Evolutionary conservation across 2,329 filamentous ascomycete species (phyloP).

Genomic region (Fusarium keratoplasticum): DNA sequence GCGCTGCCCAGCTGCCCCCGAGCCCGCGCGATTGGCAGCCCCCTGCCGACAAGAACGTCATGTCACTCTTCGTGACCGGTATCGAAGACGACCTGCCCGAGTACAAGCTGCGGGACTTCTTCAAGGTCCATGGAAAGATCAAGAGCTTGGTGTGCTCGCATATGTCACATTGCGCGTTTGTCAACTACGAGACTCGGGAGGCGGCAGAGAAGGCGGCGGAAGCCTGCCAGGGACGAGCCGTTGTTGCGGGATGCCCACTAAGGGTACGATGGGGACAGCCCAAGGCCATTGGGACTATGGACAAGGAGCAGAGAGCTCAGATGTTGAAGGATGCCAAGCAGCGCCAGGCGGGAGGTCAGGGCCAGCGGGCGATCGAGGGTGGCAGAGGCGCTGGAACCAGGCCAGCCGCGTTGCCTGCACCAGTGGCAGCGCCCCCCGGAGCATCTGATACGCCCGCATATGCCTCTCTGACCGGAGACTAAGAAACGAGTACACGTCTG

Average conservation of each 20-base stretch:
- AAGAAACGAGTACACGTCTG: slow-evolving; percentile 49
- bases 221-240: slow-evolving; percentile 85
- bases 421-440: slow-evolving; percentile 83
- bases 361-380: slow-evolving; percentile 47
- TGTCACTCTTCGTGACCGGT: slow-evolving; percentile 93
- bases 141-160: slow-evolving; percentile 96
- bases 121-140: slow-evolving; percentile 88
- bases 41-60: slow-evolving; percentile 85
- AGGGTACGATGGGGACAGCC: slow-evolving; percentile 93
- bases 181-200: slow-evolving; percentile 90
- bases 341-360: slow-evolving; percentile 47
- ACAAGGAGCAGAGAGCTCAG: slow-evolving; percentile 83
- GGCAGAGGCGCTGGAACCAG: slow-evolving; percentile 38
- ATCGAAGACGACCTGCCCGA: slow-evolving; percentile 97
- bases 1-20: slow-evolving; percentile 79
- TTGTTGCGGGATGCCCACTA: slow-evolving; percentile 91
- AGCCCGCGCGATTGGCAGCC: slow-evolving; percentile 88
- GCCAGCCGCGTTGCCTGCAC: slow-evolving; percentile 38
- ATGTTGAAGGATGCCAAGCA: slow-evolving; percentile 79
- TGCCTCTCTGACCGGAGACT: slow-evolving; percentile 86
- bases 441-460: slow-evolving; percentile 80
- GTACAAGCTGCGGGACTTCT: slow-evolving; percentile 89
- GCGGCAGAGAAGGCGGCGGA: slow-evolving; percentile 88
- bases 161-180: slow-evolving; percentile 95
- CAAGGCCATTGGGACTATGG: slow-evolving; percentile 90